phyloP scores from a whole-genome alignment of 129 eudicot species.

The Chrysanthemum lavandulifolium region DNA sequence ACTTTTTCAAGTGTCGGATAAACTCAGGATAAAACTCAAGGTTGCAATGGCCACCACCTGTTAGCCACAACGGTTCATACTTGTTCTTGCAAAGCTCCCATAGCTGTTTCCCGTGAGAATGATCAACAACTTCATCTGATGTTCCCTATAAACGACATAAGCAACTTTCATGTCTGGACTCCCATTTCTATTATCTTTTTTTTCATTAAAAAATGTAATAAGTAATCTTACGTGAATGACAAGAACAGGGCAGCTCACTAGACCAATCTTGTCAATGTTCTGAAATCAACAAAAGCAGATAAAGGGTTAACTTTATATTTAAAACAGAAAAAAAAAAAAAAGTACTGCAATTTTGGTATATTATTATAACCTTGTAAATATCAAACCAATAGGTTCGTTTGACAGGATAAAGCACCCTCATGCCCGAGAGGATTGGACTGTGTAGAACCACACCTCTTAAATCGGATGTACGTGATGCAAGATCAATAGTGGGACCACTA shows the following conservation, averaged over 20 bases:
- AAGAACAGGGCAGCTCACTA: conserved; percentile 75
- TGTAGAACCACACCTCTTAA: conserved; percentile 91
- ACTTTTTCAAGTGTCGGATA: conserved; percentile 57
- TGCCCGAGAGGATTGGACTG: conserved; percentile 88
- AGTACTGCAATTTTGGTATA: not conserved
- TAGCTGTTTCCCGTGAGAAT: conserved; percentile 88
- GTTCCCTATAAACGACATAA: conserved; percentile 57
- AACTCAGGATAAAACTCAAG: conserved; percentile 86
- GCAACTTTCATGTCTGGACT: not conserved
- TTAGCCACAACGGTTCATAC: conserved; percentile 83
- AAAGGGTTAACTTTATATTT: not conserved
- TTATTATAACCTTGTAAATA: conserved; percentile 67
- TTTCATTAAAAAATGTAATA: conserved; percentile 25
- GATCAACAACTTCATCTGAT: conserved; percentile 87
- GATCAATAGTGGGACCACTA: conserved; percentile 91
- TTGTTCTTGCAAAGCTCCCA: conserved; percentile 85
- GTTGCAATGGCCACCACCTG: conserved; percentile 90
- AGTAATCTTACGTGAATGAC: conserved; percentile 69
- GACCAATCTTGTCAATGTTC: conserved; percentile 79
- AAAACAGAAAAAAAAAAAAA: not conserved
- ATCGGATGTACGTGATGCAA: conserved; percentile 79
- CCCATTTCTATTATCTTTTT: not conserved
- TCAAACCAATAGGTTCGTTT: conserved; percentile 93
- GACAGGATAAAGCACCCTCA: conserved; percentile 80
- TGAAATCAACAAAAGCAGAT: conserved; percentile 30